phyloP scores from a whole-genome alignment of 225 moss, liverwort and hornwort species.

The Rhytidiadelphus loreus region DNA sequence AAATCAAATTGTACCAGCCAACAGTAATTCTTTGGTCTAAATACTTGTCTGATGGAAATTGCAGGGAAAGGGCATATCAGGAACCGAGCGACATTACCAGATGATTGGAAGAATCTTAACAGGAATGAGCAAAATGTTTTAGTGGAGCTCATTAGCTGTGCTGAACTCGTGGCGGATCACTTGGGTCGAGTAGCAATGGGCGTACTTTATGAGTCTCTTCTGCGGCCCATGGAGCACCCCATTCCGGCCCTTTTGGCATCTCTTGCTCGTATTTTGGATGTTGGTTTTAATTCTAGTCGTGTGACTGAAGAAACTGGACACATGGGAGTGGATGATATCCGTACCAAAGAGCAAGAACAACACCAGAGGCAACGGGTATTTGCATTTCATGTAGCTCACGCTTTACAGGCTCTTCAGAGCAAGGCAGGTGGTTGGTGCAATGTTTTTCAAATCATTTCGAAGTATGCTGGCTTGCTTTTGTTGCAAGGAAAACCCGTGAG shows the following conservation, averaged over 20 bases:
- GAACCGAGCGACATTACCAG: conserved; percentile 24
- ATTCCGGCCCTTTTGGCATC: conserved; percentile 48
- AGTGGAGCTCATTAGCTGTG: conserved; percentile 46
- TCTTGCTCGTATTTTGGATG: conserved; percentile 58
- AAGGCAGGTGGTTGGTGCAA: conserved; percentile 73
- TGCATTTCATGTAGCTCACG: conserved; percentile 47
- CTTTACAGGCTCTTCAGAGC: conserved; percentile 44
- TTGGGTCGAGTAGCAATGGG: conserved; percentile 75
- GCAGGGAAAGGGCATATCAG: conserved; percentile 9
- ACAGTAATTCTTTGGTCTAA: background rate
- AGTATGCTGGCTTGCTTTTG: conserved; percentile 53
- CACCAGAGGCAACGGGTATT: conserved; percentile 78
- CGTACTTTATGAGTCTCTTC: conserved; percentile 76
- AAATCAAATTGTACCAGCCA: background rate
- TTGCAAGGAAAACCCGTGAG: conserved; percentile 28
- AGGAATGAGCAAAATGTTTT: conserved; percentile 47
- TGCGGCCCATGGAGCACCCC: conserved; percentile 49
- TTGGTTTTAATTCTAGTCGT: conserved; percentile 56
- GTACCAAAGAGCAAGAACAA: conserved; percentile 54
- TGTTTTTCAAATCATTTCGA: conserved; percentile 52
- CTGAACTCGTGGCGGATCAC: conserved; percentile 45
- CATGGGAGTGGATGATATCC: conserved; percentile 88
- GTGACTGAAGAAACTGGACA: conserved; percentile 36
- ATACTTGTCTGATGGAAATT: background rate
- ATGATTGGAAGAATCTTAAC: conserved; percentile 57